Evolutionary conservation across 371 early-diverging fungal species (phyloP).

Genomic region (Racocetra persica): DNA sequence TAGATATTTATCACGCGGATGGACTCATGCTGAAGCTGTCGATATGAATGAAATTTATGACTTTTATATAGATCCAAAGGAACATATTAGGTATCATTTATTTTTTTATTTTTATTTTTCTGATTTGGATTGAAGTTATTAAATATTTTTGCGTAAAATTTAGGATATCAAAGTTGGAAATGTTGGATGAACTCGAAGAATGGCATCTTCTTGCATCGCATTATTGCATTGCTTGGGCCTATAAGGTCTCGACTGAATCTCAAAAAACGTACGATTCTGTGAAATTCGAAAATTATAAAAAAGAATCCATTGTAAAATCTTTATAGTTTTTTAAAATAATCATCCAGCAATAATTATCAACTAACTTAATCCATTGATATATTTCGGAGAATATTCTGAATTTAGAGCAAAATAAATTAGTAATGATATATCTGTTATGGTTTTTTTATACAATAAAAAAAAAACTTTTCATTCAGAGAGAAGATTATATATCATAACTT

Average conservation of each 20-base stretch:
- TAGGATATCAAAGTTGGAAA: slow-evolving; percentile 80
- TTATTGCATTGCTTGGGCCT: slow-evolving; percentile 90
- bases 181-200: slow-evolving; percentile 95
- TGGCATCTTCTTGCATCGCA: slow-evolving; percentile 86
- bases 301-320: not conserved
- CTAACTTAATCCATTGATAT: too few species aligned
- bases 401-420: too few species aligned
- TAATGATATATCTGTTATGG: too few species aligned
- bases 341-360: too few species aligned
- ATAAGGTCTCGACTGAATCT: slow-evolving; percentile 29
- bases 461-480: too few species aligned
- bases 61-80: slow-evolving; percentile 54
- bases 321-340: too few species aligned
- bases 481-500: too few species aligned
- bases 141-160: not conserved
- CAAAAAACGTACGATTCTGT: slow-evolving; percentile 6
- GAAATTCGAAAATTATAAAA: slow-evolving; percentile 16
- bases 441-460: too few species aligned
- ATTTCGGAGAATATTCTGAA: too few species aligned
- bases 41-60: slow-evolving; percentile 79
- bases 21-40: slow-evolving; percentile 69
- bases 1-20: slow-evolving; percentile 69
- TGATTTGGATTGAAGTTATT: not conserved
- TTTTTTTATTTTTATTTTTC: not conserved
- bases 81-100: slow-evolving; percentile 60